Evolutionary conservation across 78 protist species (phyloP).

Genomic region (Bodo saltans): DNA sequence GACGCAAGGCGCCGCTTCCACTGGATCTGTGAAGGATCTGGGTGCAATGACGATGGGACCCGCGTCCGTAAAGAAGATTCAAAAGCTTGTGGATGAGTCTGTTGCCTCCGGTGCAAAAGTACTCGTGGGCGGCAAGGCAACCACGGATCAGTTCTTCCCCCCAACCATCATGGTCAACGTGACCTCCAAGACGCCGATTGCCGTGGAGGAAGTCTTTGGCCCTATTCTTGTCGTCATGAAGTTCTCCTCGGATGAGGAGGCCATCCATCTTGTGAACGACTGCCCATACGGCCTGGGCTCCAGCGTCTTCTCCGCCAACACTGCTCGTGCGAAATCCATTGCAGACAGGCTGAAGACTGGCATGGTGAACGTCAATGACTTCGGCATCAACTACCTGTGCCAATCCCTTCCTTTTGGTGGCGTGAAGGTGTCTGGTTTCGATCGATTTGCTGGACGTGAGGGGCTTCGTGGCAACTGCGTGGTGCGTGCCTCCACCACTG

Average conservation of each 20-base stretch:
- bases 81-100: background rate
- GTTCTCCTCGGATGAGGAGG: constrained; percentile 39
- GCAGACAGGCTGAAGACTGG: constrained; percentile 54
- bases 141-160: constrained; percentile 36
- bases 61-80: background rate
- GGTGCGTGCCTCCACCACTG: background rate
- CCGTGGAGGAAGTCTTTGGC: constrained; percentile 55
- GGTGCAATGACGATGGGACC: background rate
- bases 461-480: constrained; percentile 39
- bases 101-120: background rate
- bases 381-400: constrained; percentile 61
- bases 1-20: background rate
- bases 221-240: constrained; percentile 38
- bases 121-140: background rate
- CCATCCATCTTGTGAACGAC: constrained; percentile 42
- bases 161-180: constrained; percentile 60
- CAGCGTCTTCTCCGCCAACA: constrained; percentile 45
- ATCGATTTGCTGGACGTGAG: constrained; percentile 65
- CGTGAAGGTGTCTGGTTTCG: constrained; percentile 67
- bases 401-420: constrained; percentile 82
- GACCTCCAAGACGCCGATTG: constrained; percentile 42
- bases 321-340: constrained; percentile 59
- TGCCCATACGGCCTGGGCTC: constrained; percentile 65
- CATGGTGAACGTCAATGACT: constrained; percentile 71
- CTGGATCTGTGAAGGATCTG: background rate